These are phyloP conservation scores for Sutorius eximius DNA, from an alignment of 1,284 basidiomycete genomes.

Conservation along the genomic window DNA sequence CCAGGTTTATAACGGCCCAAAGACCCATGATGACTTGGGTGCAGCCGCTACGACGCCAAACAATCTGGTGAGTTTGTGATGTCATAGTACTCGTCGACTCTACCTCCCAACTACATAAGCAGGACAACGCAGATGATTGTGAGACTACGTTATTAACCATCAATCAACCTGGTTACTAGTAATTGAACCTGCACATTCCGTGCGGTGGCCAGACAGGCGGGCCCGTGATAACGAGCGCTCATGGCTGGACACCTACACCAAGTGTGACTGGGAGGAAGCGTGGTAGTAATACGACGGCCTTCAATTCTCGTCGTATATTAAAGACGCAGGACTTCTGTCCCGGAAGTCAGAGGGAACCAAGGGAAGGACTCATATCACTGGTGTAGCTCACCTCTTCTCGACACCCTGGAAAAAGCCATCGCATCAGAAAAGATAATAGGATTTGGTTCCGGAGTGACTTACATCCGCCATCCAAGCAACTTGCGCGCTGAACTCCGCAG, in stretches of 20 bases:
- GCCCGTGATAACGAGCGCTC: background rate
- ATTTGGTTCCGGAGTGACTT: slow-evolving; percentile 73
- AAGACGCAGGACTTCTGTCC: slow-evolving; percentile 3
- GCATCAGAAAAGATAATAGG: slow-evolving; percentile 38
- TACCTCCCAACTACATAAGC: no score
- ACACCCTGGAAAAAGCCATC: slow-evolving; percentile 9
- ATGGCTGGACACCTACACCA: background rate
- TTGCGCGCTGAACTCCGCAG: slow-evolving; percentile 52
- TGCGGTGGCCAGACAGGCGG: background rate
- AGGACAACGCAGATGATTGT: no score
- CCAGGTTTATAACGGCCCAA: no score
- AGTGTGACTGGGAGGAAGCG: background rate
- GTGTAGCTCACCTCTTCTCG: slow-evolving; percentile 8
- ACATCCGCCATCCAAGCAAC: slow-evolving; percentile 18
- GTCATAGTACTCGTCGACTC: no score
- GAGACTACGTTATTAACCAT: background rate
- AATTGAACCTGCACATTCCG: background rate
- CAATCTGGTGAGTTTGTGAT: no score
- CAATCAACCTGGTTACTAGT: background rate
- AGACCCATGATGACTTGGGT: no score
- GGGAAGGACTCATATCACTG: no score
- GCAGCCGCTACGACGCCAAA: no score
- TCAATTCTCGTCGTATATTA: slow-evolving; percentile 16
- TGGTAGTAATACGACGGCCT: background rate
- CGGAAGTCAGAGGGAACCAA: background rate